A percentile compares a stretch with the other conserved stretches of the same genome.
Evolutionary conservation across 805 yeast species (phyloP).

Genomic region (Brettanomyces custersianus): DNA sequence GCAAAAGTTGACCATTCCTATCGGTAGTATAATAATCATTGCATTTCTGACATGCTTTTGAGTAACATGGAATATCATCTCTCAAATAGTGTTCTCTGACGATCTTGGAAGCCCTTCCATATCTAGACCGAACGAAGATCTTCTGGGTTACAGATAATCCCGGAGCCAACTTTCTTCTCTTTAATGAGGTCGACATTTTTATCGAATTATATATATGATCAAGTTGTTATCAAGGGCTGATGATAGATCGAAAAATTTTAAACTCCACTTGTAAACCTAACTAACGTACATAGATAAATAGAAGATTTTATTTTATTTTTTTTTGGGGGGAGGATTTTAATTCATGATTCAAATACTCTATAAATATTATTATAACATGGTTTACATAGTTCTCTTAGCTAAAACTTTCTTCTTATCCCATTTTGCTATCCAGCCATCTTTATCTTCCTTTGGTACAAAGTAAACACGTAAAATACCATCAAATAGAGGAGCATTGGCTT

Average conservation of each 20-base stretch:
- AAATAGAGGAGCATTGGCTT: conserved; percentile 67
- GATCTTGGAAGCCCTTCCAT: conserved; percentile 83
- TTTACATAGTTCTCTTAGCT: conserved; percentile 30
- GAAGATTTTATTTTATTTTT: no score
- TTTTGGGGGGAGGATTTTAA: no score
- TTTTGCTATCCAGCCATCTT: conserved; percentile 51
- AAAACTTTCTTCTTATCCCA: conserved; percentile 62
- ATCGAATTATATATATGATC: no score
- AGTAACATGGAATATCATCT: conserved; percentile 86
- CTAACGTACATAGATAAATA: no score
- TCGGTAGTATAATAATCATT: conserved; percentile 44
- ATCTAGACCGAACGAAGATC: conserved; percentile 84
- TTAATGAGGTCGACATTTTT: conserved; percentile 5
- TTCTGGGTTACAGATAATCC: conserved; percentile 70
- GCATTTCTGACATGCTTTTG: conserved; percentile 61
- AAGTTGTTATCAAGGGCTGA: no score
- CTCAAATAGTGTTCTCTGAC: conserved; percentile 92
- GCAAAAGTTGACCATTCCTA: conserved; percentile 58
- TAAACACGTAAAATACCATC: conserved; percentile 66
- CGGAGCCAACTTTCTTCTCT: conserved; percentile 36
- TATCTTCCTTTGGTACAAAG: conserved; percentile 67
- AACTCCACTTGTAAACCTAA: no score
- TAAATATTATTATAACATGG: neutral
- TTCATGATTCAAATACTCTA: no score
- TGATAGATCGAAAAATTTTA: no score